A percentile compares a stretch with the other conserved stretches of the same genome.
Evolutionary conservation across 176 grass and related monocot species (phyloP).

Genomic region (Eremochloa ophiuroides): DNA sequence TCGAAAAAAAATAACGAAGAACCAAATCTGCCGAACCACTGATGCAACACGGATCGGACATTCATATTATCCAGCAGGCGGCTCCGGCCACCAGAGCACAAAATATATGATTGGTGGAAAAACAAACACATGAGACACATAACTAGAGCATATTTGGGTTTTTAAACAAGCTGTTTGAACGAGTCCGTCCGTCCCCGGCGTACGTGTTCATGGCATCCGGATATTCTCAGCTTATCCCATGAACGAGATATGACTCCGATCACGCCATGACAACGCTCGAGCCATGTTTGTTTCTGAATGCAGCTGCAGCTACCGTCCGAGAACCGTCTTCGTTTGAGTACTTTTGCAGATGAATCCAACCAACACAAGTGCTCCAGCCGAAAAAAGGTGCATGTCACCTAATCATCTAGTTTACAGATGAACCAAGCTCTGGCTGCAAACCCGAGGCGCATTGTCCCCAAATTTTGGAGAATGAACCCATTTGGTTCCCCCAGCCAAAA

Average conservation of each 20-base stretch:
- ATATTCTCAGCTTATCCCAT: slow-evolving; percentile 28
- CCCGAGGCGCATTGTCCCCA: background rate
- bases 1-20: no score
- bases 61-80: background rate
- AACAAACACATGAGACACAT: background rate
- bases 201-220: background rate
- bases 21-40: background rate
- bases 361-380: background rate
- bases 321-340: background rate
- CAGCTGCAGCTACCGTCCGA: background rate
- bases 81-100: background rate
- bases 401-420: background rate
- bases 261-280: background rate
- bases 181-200: background rate
- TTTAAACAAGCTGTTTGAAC: slow-evolving; percentile 10
- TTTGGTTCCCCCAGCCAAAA: background rate
- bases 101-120: background rate
- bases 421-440: background rate
- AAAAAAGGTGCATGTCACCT: background rate
- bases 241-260: background rate
- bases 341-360: slow-evolving; percentile 1
- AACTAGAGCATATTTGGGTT: background rate
- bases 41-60: background rate
- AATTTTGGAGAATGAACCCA: background rate
- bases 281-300: background rate